A percentile compares a stretch with the other conserved stretches of the same genome.
Conservation (phyloP, 768 basidiomycete species). For the Coprinopsis strossmayeri region DNA sequence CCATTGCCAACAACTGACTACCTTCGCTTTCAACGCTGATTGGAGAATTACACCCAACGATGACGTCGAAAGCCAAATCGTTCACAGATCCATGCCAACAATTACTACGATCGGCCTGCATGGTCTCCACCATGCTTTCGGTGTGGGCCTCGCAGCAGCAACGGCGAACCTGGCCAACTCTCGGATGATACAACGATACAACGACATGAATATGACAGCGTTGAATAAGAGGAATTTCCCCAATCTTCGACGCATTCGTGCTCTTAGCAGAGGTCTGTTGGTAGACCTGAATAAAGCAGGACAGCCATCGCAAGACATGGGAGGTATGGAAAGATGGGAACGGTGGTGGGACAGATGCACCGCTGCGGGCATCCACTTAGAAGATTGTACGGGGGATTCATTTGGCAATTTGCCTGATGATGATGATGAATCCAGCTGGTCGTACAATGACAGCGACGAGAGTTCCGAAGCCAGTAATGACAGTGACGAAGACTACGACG, state of each 20-base stretch:
- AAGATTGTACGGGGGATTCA: constrained; percentile 68
- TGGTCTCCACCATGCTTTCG: constrained; percentile 63
- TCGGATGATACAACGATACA: constrained; percentile 45
- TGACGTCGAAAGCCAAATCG: constrained; percentile 30
- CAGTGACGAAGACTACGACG: constrained; percentile 23
- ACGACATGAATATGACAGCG: constrained; percentile 61
- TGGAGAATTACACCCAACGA: constrained; percentile 47
- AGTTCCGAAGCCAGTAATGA: constrained; percentile 26
- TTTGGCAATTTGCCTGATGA: constrained; percentile 46
- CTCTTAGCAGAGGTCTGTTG: constrained; percentile 49
- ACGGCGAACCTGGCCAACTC: constrained; percentile 36
- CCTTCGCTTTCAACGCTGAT: constrained; percentile 71
- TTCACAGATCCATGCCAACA: constrained; percentile 46
- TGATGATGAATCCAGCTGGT: constrained; percentile 13
- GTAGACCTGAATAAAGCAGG: constrained; percentile 48
- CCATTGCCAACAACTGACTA: constrained; percentile 52
- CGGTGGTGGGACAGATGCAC: constrained; percentile 58
- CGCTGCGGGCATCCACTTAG: constrained; percentile 47
- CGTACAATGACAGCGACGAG: constrained; percentile 23
- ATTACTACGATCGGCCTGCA: constrained; percentile 64
- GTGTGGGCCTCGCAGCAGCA: constrained; percentile 46
- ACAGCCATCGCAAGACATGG: constrained; percentile 37
- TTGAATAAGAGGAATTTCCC: constrained; percentile 54
- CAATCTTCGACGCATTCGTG: constrained; percentile 49
- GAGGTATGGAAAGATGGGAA: constrained; percentile 54